Conservation (phyloP, 1,139 yeast genomes). For the Saccharomycopsis phalli region DNA sequence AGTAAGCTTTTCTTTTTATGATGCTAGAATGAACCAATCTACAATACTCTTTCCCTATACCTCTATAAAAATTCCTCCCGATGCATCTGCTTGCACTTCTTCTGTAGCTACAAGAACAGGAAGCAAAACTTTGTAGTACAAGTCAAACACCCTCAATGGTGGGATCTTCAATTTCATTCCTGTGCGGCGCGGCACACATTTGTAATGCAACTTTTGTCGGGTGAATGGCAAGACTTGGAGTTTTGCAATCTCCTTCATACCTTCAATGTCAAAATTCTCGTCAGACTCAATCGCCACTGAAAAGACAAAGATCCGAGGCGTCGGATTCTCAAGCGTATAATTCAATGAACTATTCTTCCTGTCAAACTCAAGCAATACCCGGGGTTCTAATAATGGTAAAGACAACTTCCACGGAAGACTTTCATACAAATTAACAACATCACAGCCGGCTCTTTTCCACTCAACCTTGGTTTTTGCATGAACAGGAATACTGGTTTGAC, state of each 20-base stretch:
- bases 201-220: conserved; percentile 38
- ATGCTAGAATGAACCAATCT: background rate
- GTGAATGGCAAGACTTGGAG: conserved; percentile 58
- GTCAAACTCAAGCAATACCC: conserved; percentile 42
- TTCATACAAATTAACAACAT: conserved; percentile 26
- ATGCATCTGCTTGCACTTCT: conserved; percentile 20
- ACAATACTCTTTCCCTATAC: background rate
- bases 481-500: conserved; percentile 34
- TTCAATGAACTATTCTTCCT: conserved; percentile 27
- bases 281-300: conserved; percentile 38
- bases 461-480: conserved; percentile 26
- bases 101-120: conserved; percentile 41
- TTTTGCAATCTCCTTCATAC: conserved; percentile 28
- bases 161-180: conserved; percentile 44
- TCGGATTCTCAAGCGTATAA: conserved; percentile 66
- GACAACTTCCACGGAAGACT: conserved; percentile 40
- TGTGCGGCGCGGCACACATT: conserved; percentile 25
- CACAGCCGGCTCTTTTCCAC: conserved; percentile 30
- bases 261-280: conserved; percentile 29
- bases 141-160: conserved; percentile 49
- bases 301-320: conserved; percentile 58
- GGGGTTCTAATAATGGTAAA: conserved; percentile 61
- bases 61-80: conserved; percentile 13
- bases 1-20: background rate
- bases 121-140: conserved; percentile 57